Base-by-base conservation (phyloP, 2,329 filamentous ascomycete species). In the Seiridium cupressi region DNA sequence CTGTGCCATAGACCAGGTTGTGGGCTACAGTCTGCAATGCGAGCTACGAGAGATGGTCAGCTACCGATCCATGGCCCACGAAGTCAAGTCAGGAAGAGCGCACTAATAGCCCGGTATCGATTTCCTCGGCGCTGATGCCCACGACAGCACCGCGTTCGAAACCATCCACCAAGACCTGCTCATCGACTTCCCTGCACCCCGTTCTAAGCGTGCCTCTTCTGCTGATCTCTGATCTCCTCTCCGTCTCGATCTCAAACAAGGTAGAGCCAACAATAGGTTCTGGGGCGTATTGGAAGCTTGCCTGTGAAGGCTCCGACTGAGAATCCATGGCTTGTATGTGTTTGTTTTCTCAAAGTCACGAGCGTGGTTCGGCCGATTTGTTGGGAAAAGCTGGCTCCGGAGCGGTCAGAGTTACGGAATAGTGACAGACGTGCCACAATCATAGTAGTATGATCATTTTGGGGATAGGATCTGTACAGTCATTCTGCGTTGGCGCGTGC, bases 51-150 rank as follows among this genome's bases (percentile, higher is more conserved):
- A 26, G 18, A 26, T 26, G 18, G 18, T 26, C 18, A 26, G 18
- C 18, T 26, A 26, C 18, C 18, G 9, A 18, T 53, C 32, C 10
- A 40, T n/a, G 26, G 31, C 9, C 18, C 10, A 38, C 34, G 5
- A 51, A 26, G 18, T 31, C 7, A 51, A 51, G 47, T 46, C 26
- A 11, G 47, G 18, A 49, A 32, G 47, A 9, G 38, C 78, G 69
- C 59, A 84, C 81, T 69, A 76, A 62, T 34, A 83, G 61, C 1
- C 79, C 82, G 60, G 83, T 69, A n/a, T 74, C 75, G 46, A 79
- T 79, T 26, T 81, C 79, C 69, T 84, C 83, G 0, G 80, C 73
- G 59, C 83, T 87, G 58, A 86, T 58, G 1, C 84, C 84, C 1
- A 84, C 79, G 0, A 87, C 77, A 26, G 71, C 72, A 0, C 83